Evolutionary conservation across 1,284 basidiomycete species (phyloP).

Genomic region (Taiwanofungus camphoratus): DNA sequence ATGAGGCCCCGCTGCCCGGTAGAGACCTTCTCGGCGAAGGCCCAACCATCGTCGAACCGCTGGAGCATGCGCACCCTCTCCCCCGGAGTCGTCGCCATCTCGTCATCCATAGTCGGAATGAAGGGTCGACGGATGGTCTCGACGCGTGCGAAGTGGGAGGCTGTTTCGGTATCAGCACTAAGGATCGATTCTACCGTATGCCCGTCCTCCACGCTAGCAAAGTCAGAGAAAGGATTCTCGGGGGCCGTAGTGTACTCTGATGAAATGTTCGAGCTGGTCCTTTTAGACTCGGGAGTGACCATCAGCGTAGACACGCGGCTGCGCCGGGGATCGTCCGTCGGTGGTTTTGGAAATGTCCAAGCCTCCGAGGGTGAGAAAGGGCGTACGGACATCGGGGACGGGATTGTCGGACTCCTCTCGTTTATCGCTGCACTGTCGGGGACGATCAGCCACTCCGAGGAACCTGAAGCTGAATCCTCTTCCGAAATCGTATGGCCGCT

Average conservation of each 20-base stretch:
- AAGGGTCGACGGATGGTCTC: constrained; percentile 53
- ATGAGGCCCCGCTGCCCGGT: constrained; percentile 37
- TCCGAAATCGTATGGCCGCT: constrained; percentile 3
- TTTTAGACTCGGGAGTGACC: constrained; percentile 6
- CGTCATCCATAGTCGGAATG: constrained; percentile 50
- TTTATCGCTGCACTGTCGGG: constrained; percentile 18
- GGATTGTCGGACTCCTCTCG: constrained; percentile 20
- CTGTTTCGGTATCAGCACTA: constrained; percentile 15
- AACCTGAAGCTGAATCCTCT: constrained; percentile 21
- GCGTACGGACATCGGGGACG: constrained; percentile 52
- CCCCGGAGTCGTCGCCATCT: constrained; percentile 44
- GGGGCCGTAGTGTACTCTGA: constrained; percentile 13
- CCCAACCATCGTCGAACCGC: constrained; percentile 68
- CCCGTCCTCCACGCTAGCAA: constrained; percentile 12
- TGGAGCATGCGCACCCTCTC: constrained; percentile 49
- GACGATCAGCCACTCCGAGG: constrained; percentile 34
- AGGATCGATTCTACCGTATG: constrained; percentile 4
- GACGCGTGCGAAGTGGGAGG: constrained; percentile 31
- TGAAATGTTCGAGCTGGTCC: constrained; percentile 8
- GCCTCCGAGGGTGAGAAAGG: constrained; percentile 61
- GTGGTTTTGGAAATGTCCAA: constrained; percentile 62
- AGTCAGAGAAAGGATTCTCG: constrained; percentile 33
- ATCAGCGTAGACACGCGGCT: constrained; percentile 7
- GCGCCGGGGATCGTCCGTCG: constrained; percentile 20
- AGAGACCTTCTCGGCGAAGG: constrained; percentile 33